Evolutionary conservation across 768 basidiomycete genomes (phyloP), one percentile per base, ranked within the genome.

Genomic region (Suillus ampliporus): DNA sequence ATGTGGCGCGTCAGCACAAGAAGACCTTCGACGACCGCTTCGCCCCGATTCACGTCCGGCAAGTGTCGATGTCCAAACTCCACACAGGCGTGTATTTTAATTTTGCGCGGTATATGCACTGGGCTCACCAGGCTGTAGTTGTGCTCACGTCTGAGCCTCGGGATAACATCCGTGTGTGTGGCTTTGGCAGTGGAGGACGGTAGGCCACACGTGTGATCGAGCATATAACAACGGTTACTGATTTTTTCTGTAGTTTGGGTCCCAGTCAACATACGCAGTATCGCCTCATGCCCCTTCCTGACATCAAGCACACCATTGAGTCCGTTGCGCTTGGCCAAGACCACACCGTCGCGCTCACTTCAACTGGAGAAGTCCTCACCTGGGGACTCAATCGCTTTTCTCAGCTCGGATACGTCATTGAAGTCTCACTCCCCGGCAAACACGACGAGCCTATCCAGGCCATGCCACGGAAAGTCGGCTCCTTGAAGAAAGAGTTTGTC

Each of bases 371-470:
- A 69, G 86, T 98, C 4, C 85, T 89, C 43, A 94, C 89, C 26
- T 99, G 95, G 93, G 97, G 94, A 15, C 76, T 94, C 28, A 96
- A 96, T 67, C 85, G 94, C 15, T 97, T 95, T 73, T 80, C 86
- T 5, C 96, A 98, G 70, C 83, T 97, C 5, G 96, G 97, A 13
- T 97, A 97, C 67, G 77, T 85, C 3, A 81, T 97, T 4, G 94
- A 98, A 64, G 67, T 78, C 1, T 72, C 78, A 0, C 69, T 75
- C 13, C 74, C 76, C 17, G 80, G 81, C 35, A 78, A 82, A 13
- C 72, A 74, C 4, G 92, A 95, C 46, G 91, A 94, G 67, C 86
- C 83, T 2, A 86, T 95, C 4, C 97, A 99, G 73, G 74, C 82
- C 2, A 81, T 80, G 0, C 94, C 97, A 0, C 84, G 89, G 60